Percentiles rank a stretch among this genome's conserved stretches.
These are phyloP conservation scores for Lecanicillium sp. DNA, from an alignment of 2,329 filamentous ascomycete genomes.

Conservation along the genomic window DNA sequence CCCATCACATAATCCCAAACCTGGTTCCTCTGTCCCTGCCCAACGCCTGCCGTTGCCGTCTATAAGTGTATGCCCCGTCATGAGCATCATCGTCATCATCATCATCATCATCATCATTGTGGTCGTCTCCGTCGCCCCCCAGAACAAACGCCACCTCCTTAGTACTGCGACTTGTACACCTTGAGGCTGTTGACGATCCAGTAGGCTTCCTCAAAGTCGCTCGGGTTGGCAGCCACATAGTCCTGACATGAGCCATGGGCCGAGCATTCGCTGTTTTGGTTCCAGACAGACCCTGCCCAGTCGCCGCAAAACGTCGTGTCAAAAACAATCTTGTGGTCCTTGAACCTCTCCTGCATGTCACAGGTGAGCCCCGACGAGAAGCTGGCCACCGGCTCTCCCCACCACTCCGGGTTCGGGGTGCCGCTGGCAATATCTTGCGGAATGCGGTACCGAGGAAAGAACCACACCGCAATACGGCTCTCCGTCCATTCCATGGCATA, in stretches of 20 bases:
- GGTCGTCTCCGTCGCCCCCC: too few species aligned
- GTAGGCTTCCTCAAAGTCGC: constrained; percentile 63
- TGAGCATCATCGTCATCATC: too few species aligned
- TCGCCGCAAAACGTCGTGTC: constrained; percentile 81
- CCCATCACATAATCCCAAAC: too few species aligned
- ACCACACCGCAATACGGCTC: constrained; percentile 66
- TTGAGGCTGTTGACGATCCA: constrained; percentile 69
- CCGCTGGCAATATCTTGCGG: constrained; percentile 54
- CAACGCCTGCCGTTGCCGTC: too few species aligned
- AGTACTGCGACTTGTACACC: constrained; percentile 37
- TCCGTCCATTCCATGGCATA: constrained; percentile 73
- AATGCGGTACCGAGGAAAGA: constrained; percentile 62
- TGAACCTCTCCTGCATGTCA: constrained; percentile 62
- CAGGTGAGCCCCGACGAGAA: constrained; percentile 62
- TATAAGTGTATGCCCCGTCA: too few species aligned
- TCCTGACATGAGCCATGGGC: constrained; percentile 59
- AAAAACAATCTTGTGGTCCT: constrained; percentile 66
- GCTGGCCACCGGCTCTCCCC: constrained; percentile 59
- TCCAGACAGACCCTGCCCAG: constrained; percentile 73
- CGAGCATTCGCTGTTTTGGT: constrained; percentile 45
- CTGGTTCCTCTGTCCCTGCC: too few species aligned
- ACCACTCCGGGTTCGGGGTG: constrained; percentile 56
- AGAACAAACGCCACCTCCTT: too few species aligned
- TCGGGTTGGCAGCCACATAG: constrained; percentile 64
- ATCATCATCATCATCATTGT: too few species aligned